Evolutionary conservation across 2,329 filamentous ascomycete genomes (phyloP).

Genomic region (Pyricularia pennisetigena): DNA sequence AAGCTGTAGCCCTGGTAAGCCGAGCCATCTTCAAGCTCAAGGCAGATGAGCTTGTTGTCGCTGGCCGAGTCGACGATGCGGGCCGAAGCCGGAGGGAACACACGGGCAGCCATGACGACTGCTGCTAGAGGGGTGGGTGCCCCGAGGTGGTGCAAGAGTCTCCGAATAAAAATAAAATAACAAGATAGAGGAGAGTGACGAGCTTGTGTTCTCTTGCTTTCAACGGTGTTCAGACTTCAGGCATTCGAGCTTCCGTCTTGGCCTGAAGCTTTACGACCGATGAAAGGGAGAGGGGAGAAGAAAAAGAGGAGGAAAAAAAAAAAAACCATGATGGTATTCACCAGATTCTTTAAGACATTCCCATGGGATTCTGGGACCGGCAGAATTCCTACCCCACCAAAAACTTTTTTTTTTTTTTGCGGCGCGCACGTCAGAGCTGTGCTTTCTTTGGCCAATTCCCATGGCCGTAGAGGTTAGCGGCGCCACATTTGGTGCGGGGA

Average conservation of each 20-base stretch:
- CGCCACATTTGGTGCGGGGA: not conserved
- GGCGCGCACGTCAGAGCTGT: not conserved
- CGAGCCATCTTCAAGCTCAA: conserved; percentile 88
- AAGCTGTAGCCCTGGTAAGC: conserved; percentile 95
- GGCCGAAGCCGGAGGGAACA: conserved; percentile 50
- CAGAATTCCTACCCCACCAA: conserved; percentile 2
- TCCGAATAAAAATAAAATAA: not conserved
- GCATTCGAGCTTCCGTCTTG: conserved; percentile 3
- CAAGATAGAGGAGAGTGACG: not conserved
- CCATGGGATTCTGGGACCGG: not conserved
- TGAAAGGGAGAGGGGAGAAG: conserved; percentile 2
- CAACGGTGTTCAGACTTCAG: conserved; percentile 2
- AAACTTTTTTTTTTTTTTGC: conserved; percentile 4
- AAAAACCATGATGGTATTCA: conserved; percentile 1
- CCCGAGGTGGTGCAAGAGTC: not conserved
- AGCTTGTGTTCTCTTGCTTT: conserved; percentile 3
- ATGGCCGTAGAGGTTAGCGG: not conserved
- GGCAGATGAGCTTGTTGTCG: conserved; percentile 60
- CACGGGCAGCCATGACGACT: conserved; percentile 23
- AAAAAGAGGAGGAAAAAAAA: not conserved
- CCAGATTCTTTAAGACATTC: not conserved
- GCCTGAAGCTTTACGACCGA: conserved; percentile 4
- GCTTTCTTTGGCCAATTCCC: conserved; percentile 5
- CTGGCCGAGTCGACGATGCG: conserved; percentile 37
- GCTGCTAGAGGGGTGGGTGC: not conserved